Conservation (phyloP, 2,329 filamentous ascomycete genomes). For the Nothophoma quercina region DNA sequence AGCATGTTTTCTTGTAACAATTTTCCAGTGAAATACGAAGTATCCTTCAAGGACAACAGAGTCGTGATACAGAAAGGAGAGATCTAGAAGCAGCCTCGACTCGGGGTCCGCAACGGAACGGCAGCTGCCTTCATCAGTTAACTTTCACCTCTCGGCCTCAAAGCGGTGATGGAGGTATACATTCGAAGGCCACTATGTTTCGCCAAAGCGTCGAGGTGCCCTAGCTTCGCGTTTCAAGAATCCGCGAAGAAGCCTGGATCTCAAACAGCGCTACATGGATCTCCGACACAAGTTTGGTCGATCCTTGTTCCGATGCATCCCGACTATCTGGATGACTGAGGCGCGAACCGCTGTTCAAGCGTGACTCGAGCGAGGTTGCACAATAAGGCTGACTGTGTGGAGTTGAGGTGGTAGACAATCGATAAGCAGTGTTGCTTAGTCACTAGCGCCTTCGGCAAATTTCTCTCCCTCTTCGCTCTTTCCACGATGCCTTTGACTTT, state of each 20-base stretch:
- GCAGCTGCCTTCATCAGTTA: background rate
- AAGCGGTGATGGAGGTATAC: slow-evolving; percentile 1
- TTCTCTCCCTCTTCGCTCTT: background rate
- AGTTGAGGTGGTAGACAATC: background rate
- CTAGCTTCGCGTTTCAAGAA: slow-evolving; percentile 30
- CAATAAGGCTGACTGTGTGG: background rate
- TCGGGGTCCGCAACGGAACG: background rate
- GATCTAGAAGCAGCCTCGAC: background rate
- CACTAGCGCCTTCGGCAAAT: slow-evolving; percentile 15
- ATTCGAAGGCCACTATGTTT: slow-evolving; percentile 34
- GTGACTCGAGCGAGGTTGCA: background rate
- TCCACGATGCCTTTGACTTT: background rate
- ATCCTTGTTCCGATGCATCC: background rate
- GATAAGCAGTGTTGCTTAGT: slow-evolving; percentile 14
- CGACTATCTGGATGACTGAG: slow-evolving; percentile 10
- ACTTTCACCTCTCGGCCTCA: slow-evolving; percentile 5
- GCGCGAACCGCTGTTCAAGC: slow-evolving; percentile 10
- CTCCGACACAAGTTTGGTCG: slow-evolving; percentile 18
- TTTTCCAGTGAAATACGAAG: no score
- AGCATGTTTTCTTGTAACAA: no score
- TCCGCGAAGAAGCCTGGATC: slow-evolving; percentile 1
- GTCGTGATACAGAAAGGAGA: no score
- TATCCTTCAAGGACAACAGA: no score
- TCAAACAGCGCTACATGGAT: slow-evolving; percentile 5
- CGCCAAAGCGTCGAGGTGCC: slow-evolving; percentile 18